Percentiles rank a stretch among this genome's conserved stretches.
phyloP scores from a whole-genome alignment of 2,329 filamentous ascomycete species.

The Microascus cirrosus region DNA sequence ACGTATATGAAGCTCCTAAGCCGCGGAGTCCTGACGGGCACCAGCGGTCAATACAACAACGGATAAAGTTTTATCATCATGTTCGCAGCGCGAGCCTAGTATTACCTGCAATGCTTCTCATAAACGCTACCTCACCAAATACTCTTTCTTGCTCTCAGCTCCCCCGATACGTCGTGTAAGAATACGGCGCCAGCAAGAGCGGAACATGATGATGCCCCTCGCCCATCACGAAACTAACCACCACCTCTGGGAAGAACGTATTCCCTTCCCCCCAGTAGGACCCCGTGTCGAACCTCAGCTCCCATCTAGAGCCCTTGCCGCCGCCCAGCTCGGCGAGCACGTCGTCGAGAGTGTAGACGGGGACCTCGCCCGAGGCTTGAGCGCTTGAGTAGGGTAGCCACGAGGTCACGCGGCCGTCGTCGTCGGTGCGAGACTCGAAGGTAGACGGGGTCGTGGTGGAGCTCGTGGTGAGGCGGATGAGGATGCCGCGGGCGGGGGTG shows the following conservation, averaged over 20 bases:
- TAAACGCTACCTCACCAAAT: neutral
- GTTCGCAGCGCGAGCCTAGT: too few relatives aligned
- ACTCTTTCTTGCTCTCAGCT: constrained; percentile 33
- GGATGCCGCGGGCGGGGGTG: constrained; percentile 53
- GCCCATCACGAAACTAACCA: constrained; percentile 40
- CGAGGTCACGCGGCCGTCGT: constrained; percentile 60
- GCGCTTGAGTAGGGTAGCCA: constrained; percentile 52
- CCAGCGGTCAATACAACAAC: neutral
- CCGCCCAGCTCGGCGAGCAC: constrained; percentile 31
- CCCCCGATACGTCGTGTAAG: constrained; percentile 73
- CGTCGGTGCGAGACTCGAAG: constrained; percentile 61
- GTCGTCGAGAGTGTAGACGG: constrained; percentile 46
- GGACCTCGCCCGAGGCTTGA: constrained; percentile 41
- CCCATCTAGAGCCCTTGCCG: constrained; percentile 46
- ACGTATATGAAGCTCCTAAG: too few relatives aligned
- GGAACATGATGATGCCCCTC: constrained; percentile 72
- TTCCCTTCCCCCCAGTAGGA: constrained; percentile 50
- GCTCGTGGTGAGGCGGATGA: constrained; percentile 34
- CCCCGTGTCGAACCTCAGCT: constrained; percentile 61
- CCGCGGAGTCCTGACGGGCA: neutral
- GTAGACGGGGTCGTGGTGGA: constrained; percentile 20
- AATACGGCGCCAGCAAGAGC: constrained; percentile 64
- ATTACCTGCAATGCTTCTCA: neutral
- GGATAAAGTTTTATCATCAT: neutral
- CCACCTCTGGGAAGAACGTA: constrained; percentile 51